Evolutionary conservation across 2,329 filamentous ascomycete genomes (phyloP).

Genomic region (Celoporthe dispersa): DNA sequence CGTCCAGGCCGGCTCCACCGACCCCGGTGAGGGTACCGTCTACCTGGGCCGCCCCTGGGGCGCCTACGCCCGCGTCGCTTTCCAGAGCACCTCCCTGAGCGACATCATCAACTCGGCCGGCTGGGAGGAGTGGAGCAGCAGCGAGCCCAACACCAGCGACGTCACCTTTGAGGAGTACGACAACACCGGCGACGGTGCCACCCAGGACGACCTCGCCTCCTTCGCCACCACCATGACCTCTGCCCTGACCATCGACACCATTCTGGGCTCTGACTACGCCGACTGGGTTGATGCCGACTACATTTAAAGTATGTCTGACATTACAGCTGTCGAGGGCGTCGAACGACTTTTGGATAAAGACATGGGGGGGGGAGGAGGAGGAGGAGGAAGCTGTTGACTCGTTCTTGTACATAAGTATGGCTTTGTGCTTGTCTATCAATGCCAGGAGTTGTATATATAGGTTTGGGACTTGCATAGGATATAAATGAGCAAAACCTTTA

Average conservation of each 20-base stretch:
- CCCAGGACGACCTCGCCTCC: conserved; percentile 49
- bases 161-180: conserved; percentile 57
- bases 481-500: too few species aligned
- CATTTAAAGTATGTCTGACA: too few species aligned
- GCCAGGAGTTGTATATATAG: conserved; percentile 9
- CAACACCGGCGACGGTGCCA: conserved; percentile 55
- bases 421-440: neutral
- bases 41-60: conserved; percentile 60
- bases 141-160: conserved; percentile 47
- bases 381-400: neutral
- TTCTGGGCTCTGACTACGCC: conserved; percentile 24
- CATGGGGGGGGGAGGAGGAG: neutral
- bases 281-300: conserved; percentile 28
- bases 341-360: too few species aligned
- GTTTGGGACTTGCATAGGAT: neutral
- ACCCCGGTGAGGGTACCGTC: conserved; percentile 44
- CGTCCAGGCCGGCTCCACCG: conserved; percentile 46
- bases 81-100: conserved; percentile 51
- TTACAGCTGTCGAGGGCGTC: too few species aligned
- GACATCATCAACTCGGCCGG: conserved; percentile 56
- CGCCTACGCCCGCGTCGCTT: conserved; percentile 52
- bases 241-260: conserved; percentile 41
- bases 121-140: conserved; percentile 56
- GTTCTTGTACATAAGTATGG: conserved; percentile 14
- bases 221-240: conserved; percentile 46